Conservation (phyloP, 2,329 filamentous ascomycete genomes). For the Trichoderma hamatum region DNA sequence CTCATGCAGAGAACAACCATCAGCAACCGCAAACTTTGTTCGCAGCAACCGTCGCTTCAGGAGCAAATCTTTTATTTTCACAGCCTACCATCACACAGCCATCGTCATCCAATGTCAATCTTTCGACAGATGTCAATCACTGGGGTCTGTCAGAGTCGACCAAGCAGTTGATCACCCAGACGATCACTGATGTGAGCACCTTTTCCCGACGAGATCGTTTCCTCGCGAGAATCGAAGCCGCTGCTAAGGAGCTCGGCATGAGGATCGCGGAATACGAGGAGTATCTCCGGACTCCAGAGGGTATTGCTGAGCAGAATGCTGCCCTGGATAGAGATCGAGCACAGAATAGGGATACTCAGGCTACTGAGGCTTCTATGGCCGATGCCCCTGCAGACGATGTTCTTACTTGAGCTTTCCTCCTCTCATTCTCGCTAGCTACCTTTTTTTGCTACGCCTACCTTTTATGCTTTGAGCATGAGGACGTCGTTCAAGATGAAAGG, state of each 20-base stretch:
- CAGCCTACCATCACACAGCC: constrained; percentile 9
- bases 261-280: constrained; percentile 57
- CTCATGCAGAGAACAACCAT: constrained; percentile 50
- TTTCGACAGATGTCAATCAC: constrained; percentile 42
- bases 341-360: constrained; percentile 14
- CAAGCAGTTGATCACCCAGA: constrained; percentile 39
- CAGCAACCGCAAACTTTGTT: constrained; percentile 41
- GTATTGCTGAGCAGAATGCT: constrained; percentile 35
- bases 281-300: constrained; percentile 37
- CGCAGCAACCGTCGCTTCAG: constrained; percentile 28
- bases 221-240: constrained; percentile 56
- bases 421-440: not conserved
- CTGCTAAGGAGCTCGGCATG: constrained; percentile 58
- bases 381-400: constrained; percentile 21
- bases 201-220: constrained; percentile 50
- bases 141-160: constrained; percentile 34
- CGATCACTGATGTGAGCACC: constrained; percentile 49
- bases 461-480: not conserved
- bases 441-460: not conserved
- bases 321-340: constrained; percentile 33
- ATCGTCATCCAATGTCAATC: not conserved
- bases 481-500: not conserved
- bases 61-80: constrained; percentile 29
- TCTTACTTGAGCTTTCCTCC: not conserved
- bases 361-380: constrained; percentile 24